Evolutionary conservation across 768 basidiomycete genomes (phyloP).

Genomic region (Imleria badia): DNA sequence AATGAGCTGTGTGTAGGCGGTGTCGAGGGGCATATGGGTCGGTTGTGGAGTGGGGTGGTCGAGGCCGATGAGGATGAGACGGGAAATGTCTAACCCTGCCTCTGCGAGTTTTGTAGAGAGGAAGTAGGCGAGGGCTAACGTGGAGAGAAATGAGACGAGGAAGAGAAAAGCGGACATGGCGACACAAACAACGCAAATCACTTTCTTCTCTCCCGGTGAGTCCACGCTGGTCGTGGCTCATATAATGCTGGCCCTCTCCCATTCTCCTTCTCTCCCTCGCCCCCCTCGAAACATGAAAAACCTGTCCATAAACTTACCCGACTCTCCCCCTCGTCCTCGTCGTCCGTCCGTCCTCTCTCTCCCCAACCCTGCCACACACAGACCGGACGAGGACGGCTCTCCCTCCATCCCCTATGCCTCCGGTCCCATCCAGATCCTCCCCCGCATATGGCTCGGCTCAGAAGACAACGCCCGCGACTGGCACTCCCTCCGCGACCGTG

Average conservation of each 20-base stretch:
- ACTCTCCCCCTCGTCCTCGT: slow-evolving; percentile 42
- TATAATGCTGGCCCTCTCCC: slow-evolving; percentile 37
- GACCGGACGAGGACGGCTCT: slow-evolving; percentile 63
- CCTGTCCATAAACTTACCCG: slow-evolving; percentile 64
- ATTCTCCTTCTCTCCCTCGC: background rate
- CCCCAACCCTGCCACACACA: slow-evolving; percentile 53
- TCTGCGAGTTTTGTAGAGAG: slow-evolving; percentile 44
- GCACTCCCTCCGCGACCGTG: slow-evolving; percentile 62
- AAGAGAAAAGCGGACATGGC: slow-evolving; percentile 30
- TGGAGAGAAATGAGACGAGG: slow-evolving; percentile 48
- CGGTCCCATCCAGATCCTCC: slow-evolving; percentile 83
- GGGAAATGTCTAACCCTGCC: slow-evolving; percentile 56
- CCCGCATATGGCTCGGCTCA: slow-evolving; percentile 86
- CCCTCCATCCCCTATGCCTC: slow-evolving; percentile 69
- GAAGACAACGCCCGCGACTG: slow-evolving; percentile 91
- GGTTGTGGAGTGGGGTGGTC: slow-evolving; percentile 1
- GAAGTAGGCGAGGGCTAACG: slow-evolving; percentile 48
- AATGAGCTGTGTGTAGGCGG: slow-evolving; percentile 42
- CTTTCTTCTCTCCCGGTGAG: too few species aligned
- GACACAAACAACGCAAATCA: too few species aligned
- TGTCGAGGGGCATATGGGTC: slow-evolving; percentile 15
- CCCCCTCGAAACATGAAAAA: slow-evolving; percentile 67
- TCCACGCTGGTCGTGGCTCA: slow-evolving; percentile 39
- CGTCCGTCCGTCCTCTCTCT: slow-evolving; percentile 75
- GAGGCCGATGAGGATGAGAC: slow-evolving; percentile 65